phyloP scores from a whole-genome alignment of 2,329 filamentous ascomycete genomes.

The Arthroderma sp. region DNA sequence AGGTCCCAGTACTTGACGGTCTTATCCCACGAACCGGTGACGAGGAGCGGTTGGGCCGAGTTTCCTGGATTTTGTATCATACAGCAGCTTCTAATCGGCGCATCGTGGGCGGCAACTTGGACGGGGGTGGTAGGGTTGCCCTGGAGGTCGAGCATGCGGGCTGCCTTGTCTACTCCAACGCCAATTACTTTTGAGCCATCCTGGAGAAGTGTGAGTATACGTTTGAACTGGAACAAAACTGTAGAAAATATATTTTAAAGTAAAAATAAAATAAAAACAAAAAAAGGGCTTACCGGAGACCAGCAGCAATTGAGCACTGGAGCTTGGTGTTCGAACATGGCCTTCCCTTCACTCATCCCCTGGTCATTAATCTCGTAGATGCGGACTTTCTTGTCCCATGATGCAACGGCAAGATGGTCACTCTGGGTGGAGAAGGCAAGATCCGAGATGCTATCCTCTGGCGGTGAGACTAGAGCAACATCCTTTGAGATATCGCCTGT shows the following conservation, averaged over 20 bases:
- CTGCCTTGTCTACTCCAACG: slow-evolving; percentile 79
- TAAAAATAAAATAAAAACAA: too few species aligned
- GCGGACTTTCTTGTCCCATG: slow-evolving; percentile 96
- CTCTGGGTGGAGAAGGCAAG: slow-evolving; percentile 65
- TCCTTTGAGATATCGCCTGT: slow-evolving; percentile 84
- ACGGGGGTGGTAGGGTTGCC: slow-evolving; percentile 42
- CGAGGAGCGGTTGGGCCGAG: slow-evolving; percentile 57
- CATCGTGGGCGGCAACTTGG: slow-evolving; percentile 74
- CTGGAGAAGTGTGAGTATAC: slow-evolving; percentile 35
- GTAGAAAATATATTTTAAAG: slow-evolving; percentile 8
- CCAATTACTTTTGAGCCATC: slow-evolving; percentile 83
- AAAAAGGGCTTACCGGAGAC: slow-evolving; percentile 56
- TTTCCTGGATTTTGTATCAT: slow-evolving; percentile 55
- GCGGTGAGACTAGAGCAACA: slow-evolving; percentile 63
- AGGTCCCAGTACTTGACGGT: slow-evolving; percentile 48
- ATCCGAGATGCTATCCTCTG: slow-evolving; percentile 81
- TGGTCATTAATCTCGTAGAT: slow-evolving; percentile 80
- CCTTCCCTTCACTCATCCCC: slow-evolving; percentile 73
- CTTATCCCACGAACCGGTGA: slow-evolving; percentile 62
- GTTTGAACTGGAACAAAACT: neutral
- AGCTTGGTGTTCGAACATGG: slow-evolving; percentile 71
- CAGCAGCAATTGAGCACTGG: slow-evolving; percentile 78
- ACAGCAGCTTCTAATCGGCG: slow-evolving; percentile 63
- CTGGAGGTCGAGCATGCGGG: slow-evolving; percentile 73
- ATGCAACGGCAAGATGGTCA: slow-evolving; percentile 78